Conservation (phyloP, 768 basidiomycete genomes). For the Saitozyma sp. region DNA sequence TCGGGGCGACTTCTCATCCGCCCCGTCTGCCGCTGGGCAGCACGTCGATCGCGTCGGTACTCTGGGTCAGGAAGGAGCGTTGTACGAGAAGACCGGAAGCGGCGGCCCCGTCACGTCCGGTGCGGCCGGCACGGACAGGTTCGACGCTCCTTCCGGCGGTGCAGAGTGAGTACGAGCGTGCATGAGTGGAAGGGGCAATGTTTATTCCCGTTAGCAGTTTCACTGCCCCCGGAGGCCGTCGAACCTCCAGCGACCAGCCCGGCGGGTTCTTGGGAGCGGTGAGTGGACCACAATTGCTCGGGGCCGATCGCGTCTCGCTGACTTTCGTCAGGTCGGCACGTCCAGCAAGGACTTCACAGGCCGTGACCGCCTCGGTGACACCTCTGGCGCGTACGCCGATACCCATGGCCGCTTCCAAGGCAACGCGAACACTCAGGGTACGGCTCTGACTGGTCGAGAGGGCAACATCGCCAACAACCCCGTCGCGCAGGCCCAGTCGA, state of each 20-base stretch:
- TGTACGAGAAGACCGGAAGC: conserved; percentile 25
- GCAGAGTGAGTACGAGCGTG: no score
- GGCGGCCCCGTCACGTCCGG: conserved; percentile 29
- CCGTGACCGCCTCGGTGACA: conserved; percentile 26
- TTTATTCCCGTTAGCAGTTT: no score
- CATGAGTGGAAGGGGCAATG: no score
- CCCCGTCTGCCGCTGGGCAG: neutral
- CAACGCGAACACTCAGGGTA: conserved; percentile 36
- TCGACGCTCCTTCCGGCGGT: conserved; percentile 16
- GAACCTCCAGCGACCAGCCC: no score
- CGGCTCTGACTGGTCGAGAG: conserved; percentile 45
- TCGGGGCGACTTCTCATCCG: neutral
- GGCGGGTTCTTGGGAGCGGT: no score
- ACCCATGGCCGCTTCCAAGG: conserved; percentile 24
- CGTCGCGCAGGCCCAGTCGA: conserved; percentile 31
- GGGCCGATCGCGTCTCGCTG: conserved; percentile 10
- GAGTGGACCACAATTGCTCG: conserved; percentile 8
- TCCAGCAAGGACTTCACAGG: conserved; percentile 39
- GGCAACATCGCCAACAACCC: conserved; percentile 33
- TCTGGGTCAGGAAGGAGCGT: conserved; percentile 15
- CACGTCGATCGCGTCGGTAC: conserved; percentile 26
- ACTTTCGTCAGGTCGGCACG: conserved; percentile 24
- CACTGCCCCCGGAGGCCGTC: no score
- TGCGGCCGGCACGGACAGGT: conserved; percentile 41
- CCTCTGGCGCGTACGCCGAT: conserved; percentile 36